phyloP scores from a whole-genome alignment of 306 rosid genomes.

The Prunus mume region DNA sequence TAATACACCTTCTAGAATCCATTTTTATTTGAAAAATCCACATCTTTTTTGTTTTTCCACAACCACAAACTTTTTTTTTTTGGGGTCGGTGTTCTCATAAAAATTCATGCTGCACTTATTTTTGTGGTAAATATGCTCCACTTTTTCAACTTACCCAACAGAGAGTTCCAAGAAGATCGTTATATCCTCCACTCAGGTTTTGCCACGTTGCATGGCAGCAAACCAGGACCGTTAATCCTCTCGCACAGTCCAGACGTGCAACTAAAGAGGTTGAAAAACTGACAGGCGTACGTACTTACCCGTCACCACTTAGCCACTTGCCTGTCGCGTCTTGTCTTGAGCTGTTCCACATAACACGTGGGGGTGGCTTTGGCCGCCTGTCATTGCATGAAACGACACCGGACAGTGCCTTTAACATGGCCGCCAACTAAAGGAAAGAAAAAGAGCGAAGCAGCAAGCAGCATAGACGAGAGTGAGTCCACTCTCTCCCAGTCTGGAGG shows the following conservation, averaged over 20 bases:
- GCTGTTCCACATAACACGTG: not conserved
- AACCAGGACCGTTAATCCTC: not conserved
- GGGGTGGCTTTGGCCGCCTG: not conserved
- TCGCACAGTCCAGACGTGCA: not conserved
- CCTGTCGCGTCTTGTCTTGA: not conserved
- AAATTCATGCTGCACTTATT: not conserved
- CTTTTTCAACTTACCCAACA: not conserved
- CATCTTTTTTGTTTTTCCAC: too few relatives aligned
- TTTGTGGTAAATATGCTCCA: too few relatives aligned
- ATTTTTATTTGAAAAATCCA: too few relatives aligned
- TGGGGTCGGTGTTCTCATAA: too few relatives aligned
- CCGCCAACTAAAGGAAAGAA: not conserved
- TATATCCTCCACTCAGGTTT: not conserved
- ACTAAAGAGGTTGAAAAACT: not conserved
- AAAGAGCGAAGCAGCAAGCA: not conserved
- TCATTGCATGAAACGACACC: not conserved
- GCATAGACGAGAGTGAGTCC: not conserved
- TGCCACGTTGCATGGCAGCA: not conserved
- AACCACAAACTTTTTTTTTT: too few relatives aligned
- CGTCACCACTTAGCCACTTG: not conserved
- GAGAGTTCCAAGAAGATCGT: not conserved
- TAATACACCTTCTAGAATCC: too few relatives aligned
- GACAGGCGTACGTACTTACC: not conserved
- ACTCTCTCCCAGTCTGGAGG: not conserved
- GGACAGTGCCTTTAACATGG: not conserved